Conservation (phyloP, 768 basidiomycete genomes). For the Mycena pura region DNA sequence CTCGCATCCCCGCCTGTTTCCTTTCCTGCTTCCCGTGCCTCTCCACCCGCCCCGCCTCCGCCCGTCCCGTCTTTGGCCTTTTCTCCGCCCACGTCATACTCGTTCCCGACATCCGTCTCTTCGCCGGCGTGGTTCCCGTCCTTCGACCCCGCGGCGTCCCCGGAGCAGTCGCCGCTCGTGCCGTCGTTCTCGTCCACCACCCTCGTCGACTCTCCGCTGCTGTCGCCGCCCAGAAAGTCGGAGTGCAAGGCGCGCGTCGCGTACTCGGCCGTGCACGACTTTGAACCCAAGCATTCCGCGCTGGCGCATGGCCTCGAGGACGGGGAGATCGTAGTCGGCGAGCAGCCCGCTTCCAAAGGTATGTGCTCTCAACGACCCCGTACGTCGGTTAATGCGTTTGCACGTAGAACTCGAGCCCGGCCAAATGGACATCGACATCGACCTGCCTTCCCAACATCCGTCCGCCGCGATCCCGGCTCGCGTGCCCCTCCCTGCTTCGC, state of each 20-base stretch:
- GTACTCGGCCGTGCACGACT: not conserved
- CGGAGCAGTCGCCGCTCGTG: conserved; percentile 11
- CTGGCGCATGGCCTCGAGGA: not conserved
- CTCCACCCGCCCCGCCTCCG: conserved; percentile 26
- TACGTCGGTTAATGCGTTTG: not conserved
- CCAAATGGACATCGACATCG: conserved; percentile 12
- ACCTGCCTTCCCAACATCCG: too few relatives aligned
- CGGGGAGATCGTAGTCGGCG: conserved; percentile 7
- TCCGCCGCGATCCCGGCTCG: too few relatives aligned
- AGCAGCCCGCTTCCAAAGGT: conserved; percentile 7
- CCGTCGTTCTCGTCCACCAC: conserved; percentile 22
- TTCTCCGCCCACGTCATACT: too few relatives aligned
- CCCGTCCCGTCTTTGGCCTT: too few relatives aligned
- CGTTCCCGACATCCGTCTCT: conserved; percentile 25
- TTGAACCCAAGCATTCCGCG: not conserved
- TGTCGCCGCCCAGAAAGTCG: conserved; percentile 10
- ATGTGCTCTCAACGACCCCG: not conserved
- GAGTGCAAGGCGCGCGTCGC: not conserved
- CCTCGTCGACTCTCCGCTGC: conserved; percentile 13
- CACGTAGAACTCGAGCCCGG: conserved; percentile 16
- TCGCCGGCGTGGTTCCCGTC: conserved; percentile 28
- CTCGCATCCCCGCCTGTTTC: conserved; percentile 3
- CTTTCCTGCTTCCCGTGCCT: conserved; percentile 19
- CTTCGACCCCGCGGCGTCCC: conserved; percentile 11
- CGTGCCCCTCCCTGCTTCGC: conserved; percentile 7